Evolutionary conservation across 2,329 filamentous ascomycete genomes (phyloP), one percentile per base, ranked within the genome.

Genomic region (Aspergillus carbonarius): DNA sequence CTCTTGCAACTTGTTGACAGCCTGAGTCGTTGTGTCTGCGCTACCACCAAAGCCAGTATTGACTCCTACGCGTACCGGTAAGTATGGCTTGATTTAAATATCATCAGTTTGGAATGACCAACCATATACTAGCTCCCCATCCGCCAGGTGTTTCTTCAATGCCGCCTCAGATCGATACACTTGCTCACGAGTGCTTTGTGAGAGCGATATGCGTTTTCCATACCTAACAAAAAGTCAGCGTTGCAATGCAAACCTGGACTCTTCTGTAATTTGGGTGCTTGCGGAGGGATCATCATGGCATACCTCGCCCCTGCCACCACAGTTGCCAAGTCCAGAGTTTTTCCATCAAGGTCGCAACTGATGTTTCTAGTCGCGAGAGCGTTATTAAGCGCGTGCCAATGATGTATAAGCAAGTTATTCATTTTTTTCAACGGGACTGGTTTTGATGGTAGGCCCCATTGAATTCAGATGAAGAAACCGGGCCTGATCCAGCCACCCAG

Each of bases 21-120:
- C 25, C n/a, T 25, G 13, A 2, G 54, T 57, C 9, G 44, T 39
- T 15, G 54, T 51, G 13, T 49, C 46, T 9, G 46, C 54, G 27
- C 39, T 51, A 9, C 46, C 54, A 15, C 54, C 54, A 10, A 42
- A 50, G 1, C 54, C 54, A 30, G 54, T 57, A 20, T 57, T 57
- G 27, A 57, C 54, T n/a, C 54, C 58, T 25, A 32, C 8, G 10
- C 9, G 8, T 10, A 1, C 10, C 9, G 30, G 9, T 32, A 32
- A 32, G 30, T 32, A 2, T 10, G 10, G 30, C 9, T 32, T 10
- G 3, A 32, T 10, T 30, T 12, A 8, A 32, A 2, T 10, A 32
- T 12, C 2, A 17, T 17, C 17, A 25, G 9, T 23, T 23, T 23
- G 15, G 32, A 8, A 32, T 32, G 30, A 37, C 51, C n/a, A 30